Conservation (phyloP, 2,329 filamentous ascomycete genomes). For the Stemphylium lycopersici region DNA sequence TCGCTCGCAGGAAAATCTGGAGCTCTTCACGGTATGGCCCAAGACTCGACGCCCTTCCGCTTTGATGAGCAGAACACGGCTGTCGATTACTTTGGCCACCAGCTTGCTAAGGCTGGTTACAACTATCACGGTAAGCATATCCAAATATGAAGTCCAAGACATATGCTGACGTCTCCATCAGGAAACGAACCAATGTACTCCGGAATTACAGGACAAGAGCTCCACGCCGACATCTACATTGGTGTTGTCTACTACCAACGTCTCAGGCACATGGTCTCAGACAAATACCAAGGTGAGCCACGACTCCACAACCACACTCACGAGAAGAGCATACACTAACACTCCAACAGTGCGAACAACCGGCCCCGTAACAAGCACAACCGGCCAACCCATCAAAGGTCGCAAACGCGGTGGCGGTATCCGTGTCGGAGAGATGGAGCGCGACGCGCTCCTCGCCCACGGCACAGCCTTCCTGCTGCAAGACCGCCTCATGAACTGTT, state of each 20-base stretch:
- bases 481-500: slow-evolving; percentile 95
- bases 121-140: slow-evolving; percentile 78
- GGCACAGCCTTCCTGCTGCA: slow-evolving; percentile 94
- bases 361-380: slow-evolving; percentile 86
- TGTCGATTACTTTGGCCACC: slow-evolving; percentile 92
- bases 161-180: too few species aligned
- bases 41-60: slow-evolving; percentile 93
- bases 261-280: slow-evolving; percentile 98
- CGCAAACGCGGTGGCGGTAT: slow-evolving; percentile 97
- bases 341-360: slow-evolving; percentile 69
- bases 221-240: slow-evolving; percentile 90
- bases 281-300: slow-evolving; percentile 81
- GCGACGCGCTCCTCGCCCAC: slow-evolving; percentile 92
- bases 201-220: slow-evolving; percentile 62
- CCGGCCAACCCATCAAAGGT: slow-evolving; percentile 96
- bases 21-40: slow-evolving; percentile 90
- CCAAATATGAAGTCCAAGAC: too few species aligned
- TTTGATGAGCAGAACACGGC: slow-evolving; percentile 94
- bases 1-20: slow-evolving; percentile 95
- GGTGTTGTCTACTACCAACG: slow-evolving; percentile 98
- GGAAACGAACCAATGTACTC: too few species aligned
- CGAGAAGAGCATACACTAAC: background rate
- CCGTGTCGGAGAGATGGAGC: slow-evolving; percentile 98
- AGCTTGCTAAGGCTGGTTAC: slow-evolving; percentile 92
- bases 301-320: background rate